These are phyloP conservation scores for Apiosordaria backusii DNA, from an alignment of 495 filamentous ascomycete genomes.

Conservation along the genomic window DNA sequence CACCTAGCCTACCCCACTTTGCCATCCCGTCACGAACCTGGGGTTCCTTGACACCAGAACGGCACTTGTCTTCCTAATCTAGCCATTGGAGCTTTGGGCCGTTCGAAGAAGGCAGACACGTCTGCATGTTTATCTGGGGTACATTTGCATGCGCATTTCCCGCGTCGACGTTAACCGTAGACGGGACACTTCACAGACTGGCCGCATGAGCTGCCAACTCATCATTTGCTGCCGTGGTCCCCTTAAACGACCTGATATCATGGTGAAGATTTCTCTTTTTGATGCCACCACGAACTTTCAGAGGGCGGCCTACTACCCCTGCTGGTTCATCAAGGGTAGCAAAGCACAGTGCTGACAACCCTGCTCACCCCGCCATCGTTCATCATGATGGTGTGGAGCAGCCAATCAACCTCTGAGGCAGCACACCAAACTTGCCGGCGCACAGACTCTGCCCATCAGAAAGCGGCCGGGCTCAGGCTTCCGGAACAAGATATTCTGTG, in stretches of 20 bases:
- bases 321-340: slow-evolving; percentile 4
- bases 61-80: slow-evolving; percentile 20
- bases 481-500: slow-evolving; percentile 18
- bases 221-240: neutral
- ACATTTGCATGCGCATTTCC: neutral
- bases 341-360: neutral
- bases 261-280: neutral
- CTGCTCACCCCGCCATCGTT: slow-evolving; percentile 14
- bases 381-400: slow-evolving; percentile 15
- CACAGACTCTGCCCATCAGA: slow-evolving; percentile 28
- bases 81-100: slow-evolving; percentile 15
- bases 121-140: slow-evolving; percentile 1
- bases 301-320: neutral
- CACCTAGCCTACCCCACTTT: neutral
- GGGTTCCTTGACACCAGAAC: neutral
- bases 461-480: slow-evolving; percentile 21
- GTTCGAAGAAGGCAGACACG: slow-evolving; percentile 6
- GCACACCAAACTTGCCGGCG: slow-evolving; percentile 23
- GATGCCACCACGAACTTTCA: neutral
- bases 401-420: slow-evolving; percentile 19
- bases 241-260: neutral
- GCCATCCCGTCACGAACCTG: neutral
- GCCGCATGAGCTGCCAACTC: slow-evolving; percentile 7
- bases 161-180: neutral
- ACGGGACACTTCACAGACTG: neutral